These are phyloP conservation scores for Clarkia xantiana DNA, from an alignment of 345 rosid species.

Conservation along the genomic window DNA sequence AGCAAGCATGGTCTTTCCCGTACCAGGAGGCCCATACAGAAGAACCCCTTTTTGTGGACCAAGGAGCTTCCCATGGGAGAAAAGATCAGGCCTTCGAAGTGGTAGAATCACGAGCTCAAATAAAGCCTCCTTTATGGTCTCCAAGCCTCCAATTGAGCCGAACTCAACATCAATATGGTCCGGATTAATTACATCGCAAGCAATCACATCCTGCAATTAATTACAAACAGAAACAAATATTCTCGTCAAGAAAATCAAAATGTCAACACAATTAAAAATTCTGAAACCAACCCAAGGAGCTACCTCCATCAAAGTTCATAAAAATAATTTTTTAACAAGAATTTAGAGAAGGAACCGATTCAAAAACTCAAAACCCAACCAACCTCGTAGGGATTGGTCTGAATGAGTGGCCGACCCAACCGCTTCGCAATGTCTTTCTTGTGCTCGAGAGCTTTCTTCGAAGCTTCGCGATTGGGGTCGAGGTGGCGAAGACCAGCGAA, in stretches of 20 bases:
- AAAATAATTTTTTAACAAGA: too few species aligned
- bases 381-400: constrained; percentile 93
- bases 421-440: constrained; percentile 88
- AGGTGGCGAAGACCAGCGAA: constrained; percentile 76
- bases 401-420: constrained; percentile 76
- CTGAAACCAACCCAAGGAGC: background rate
- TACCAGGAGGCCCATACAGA: constrained; percentile 98
- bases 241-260: background rate
- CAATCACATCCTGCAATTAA: constrained; percentile 70
- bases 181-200: constrained; percentile 93
- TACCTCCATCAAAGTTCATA: background rate
- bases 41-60: constrained; percentile 96
- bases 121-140: constrained; percentile 58
- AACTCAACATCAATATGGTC: constrained; percentile 89
- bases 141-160: constrained; percentile 81
- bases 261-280: background rate
- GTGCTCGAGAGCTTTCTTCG: constrained; percentile 82
- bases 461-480: constrained; percentile 84
- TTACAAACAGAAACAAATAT: background rate
- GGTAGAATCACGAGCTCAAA: constrained; percentile 91
- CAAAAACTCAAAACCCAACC: background rate
- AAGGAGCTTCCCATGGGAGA: constrained; percentile 81
- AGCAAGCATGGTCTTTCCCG: constrained; percentile 98
- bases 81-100: constrained; percentile 73
- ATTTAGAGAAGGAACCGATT: background rate